A percentile compares a stretch with the other conserved stretches of the same genome.
Conservation (phyloP, 164 flowering plant species). For the Liquidambar formosana region DNA sequence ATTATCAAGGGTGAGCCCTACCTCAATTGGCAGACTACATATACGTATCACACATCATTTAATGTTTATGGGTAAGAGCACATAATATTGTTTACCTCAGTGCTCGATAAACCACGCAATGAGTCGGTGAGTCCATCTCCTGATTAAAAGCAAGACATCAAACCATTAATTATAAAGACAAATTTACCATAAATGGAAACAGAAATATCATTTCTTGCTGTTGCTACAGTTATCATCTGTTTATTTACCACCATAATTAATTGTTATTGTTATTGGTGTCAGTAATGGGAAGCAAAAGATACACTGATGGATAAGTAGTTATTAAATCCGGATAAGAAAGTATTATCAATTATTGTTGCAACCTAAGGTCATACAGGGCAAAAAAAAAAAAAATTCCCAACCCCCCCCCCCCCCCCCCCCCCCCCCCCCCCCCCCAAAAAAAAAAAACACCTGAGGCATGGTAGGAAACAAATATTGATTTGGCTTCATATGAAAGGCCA, state of each 20-base stretch:
- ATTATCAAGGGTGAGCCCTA: not conserved
- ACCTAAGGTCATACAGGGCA: no score
- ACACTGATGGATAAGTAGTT: no score
- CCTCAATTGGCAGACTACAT: not conserved
- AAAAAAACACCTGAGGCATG: no score
- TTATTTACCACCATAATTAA: not conserved
- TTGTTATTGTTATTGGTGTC: no score
- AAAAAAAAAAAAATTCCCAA: no score
- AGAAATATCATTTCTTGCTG: not conserved
- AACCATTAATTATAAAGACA: not conserved
- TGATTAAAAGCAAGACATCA: constrained; percentile 18
- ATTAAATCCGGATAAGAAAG: no score
- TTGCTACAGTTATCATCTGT: not conserved
- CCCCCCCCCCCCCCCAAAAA: no score
- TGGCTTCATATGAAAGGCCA: no score
- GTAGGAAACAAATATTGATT: no score
- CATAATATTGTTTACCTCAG: constrained; percentile 53
- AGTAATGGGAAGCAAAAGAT: no score
- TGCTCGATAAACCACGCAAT: constrained; percentile 63
- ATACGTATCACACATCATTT: not conserved
- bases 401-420: no score
- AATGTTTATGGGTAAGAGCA: not conserved
- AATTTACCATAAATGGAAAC: not conserved
- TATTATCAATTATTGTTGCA: no score
- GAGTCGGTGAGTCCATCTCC: constrained; percentile 94